Percentiles rank a stretch among this genome's conserved stretches.
Evolutionary conservation across 2,329 filamentous ascomycete species (phyloP).

Genomic region (Emmonsiellopsis sp.): DNA sequence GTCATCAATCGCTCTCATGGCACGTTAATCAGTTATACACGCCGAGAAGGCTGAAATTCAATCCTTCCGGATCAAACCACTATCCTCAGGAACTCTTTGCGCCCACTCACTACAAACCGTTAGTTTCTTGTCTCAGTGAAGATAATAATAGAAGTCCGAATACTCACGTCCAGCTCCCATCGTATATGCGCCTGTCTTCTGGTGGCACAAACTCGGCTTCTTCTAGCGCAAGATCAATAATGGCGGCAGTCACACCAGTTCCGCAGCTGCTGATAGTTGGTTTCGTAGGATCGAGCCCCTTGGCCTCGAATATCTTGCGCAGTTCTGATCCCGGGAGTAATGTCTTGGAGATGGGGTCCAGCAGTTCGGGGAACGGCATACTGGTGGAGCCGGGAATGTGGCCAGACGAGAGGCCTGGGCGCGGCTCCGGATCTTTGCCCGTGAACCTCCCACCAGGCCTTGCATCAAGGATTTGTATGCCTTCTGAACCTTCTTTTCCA

Average conservation of each 20-base stretch:
- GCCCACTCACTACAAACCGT: conserved; percentile 40
- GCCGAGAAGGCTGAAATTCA: neutral
- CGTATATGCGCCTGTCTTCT: conserved; percentile 69
- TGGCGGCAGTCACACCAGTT: conserved; percentile 85
- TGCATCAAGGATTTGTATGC: conserved; percentile 83
- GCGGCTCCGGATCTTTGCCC: conserved; percentile 76
- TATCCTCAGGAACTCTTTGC: conserved; percentile 37
- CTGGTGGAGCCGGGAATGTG: conserved; percentile 86
- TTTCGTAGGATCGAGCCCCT: conserved; percentile 66
- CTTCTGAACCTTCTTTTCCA: conserved; percentile 74
- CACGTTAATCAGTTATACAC: too few species aligned
- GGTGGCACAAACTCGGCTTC: conserved; percentile 65
- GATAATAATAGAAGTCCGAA: neutral
- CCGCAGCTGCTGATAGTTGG: conserved; percentile 85
- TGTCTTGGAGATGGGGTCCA: conserved; percentile 76
- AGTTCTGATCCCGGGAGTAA: conserved; percentile 66
- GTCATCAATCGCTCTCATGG: too few species aligned
- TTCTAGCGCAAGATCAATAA: conserved; percentile 78
- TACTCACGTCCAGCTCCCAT: conserved; percentile 95
- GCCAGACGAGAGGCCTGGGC: conserved; percentile 75
- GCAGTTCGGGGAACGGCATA: conserved; percentile 67
- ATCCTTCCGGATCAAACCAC: conserved; percentile 37
- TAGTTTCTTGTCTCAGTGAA: conserved; percentile 6
- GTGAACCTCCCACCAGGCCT: conserved; percentile 70
- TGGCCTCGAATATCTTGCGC: conserved; percentile 65